Base-by-base conservation (phyloP, 2,329 filamentous ascomycete genomes). In the Trichoderma citrinoviride region DNA sequence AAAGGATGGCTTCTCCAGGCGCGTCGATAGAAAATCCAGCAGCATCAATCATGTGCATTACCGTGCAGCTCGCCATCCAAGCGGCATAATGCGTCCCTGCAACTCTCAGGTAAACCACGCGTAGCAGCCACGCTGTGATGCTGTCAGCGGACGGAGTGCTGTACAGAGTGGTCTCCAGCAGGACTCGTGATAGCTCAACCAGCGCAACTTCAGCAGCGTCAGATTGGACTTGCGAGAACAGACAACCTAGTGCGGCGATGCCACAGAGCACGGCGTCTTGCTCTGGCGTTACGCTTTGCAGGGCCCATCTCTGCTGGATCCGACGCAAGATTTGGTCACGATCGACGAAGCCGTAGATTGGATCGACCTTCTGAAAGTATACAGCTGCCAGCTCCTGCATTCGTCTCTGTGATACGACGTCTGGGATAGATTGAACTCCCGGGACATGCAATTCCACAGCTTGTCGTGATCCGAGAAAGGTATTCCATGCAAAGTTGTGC, bases 1-100 rank as follows among this genome's bases (percentile, higher is more conserved):
- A 44, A n/a, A 49, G 14, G 6, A 60, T 33, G 0, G 56, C 43
- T 49, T 60, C 44, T 21, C 33, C 43, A 7, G 44, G 56, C 7
- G 43, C 44, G 23, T 60, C 56, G 10, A 25, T 33, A 17, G 47
- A 23, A 43, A 60, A 47, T 15, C 56, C 56, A 19, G 44, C 56
- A 8, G 44, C 56, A 25, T 60, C 56, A 14, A 60, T 60, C 56
- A 60, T 60, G 15, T 60, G 56, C 56, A 60, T 60, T 15, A 60
- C 19, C 14, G 56, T 60, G 29, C 56, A 60, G 44, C 56, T 60
- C 5, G 56, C 56, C 56, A 60, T 60, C 56, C 56, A 60, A n/a
- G 56, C 56, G 23, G 43, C 33, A 17, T 60, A 49, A 37, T 60
- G 56, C 5, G 29, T 60, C 1, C 33, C 56, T 5, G 44, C 56